Evolutionary conservation across 2,329 filamentous ascomycete species (phyloP), one percentile per base, ranked within the genome.

Genomic region (Waltergamsia citrina): DNA sequence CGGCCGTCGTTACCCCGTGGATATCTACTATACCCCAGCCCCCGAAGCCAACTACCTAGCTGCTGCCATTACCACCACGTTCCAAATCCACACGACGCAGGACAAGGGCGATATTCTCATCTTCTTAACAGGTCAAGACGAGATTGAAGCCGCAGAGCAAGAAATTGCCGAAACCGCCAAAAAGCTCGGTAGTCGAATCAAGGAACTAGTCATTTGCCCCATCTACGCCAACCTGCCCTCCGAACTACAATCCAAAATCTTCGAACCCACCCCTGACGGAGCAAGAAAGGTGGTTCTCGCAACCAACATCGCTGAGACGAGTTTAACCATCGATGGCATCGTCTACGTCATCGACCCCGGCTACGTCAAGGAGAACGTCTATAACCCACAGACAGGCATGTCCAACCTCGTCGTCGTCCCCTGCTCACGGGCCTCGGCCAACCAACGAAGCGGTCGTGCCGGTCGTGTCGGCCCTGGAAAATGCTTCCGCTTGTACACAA

Each of bases 241-340:
- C 0, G 88, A 96, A 38, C 62, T 94, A 2, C 92, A 98, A 53
- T 76, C 82, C 31, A 90, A 90, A 53, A 94, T 96, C 43, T 98
- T 98, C 49, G 86, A 94, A 48, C 87, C 88, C 0, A 94, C 90
- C 1, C 90, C 92, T 0, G 75, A 81, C 0, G 81, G 81, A 14
- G 81, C 84, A 0, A 74, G 92, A 19, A 98, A 96, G 53, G 86
- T 96, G 0, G 86, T 98, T 0, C 62, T 96, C 24, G 87, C 90
- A 0, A 96, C 92, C 3, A 98, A 98, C 52, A 96, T 98, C 55
- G 92, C 92, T 3, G 92, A 98, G 56, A 98, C 92, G 0, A 87
- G 79, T 65, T 62, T 98, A 50, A 98, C 92, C 0, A 94, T 98
- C 38, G 88, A 96, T 52, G 90, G 88, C 12, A 94, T 96, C 39